Evolutionary conservation across 2,329 filamentous ascomycete genomes (phyloP).

Genomic region (Diaporthe nobilis): DNA sequence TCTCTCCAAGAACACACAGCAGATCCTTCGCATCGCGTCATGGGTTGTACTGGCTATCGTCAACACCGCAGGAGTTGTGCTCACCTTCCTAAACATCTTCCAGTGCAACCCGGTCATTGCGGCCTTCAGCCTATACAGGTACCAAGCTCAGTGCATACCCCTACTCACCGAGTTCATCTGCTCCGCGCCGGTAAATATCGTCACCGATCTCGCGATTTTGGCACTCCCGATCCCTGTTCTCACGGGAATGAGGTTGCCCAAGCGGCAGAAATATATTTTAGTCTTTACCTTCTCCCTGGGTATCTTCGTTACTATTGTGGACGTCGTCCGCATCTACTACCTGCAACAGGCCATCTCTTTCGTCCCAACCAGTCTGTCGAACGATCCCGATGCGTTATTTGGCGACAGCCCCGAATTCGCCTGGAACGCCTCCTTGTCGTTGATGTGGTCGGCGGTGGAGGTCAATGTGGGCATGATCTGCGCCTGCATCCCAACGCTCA

Average conservation of each 20-base stretch:
- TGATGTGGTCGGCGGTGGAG: slow-evolving; percentile 96
- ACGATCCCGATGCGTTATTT: slow-evolving; percentile 60
- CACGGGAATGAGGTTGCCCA: slow-evolving; percentile 86
- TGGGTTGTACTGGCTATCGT: slow-evolving; percentile 83
- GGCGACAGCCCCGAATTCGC: slow-evolving; percentile 68
- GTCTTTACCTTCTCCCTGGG: slow-evolving; percentile 89
- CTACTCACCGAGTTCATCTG: slow-evolving; percentile 75
- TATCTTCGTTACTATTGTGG: slow-evolving; percentile 88
- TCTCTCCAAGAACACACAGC: slow-evolving; percentile 82
- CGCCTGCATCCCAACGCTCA: slow-evolving; percentile 92
- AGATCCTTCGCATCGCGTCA: slow-evolving; percentile 84
- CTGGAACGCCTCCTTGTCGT: slow-evolving; percentile 85
- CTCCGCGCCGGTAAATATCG: slow-evolving; percentile 91
- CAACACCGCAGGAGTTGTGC: slow-evolving; percentile 81
- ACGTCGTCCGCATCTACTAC: slow-evolving; percentile 91
- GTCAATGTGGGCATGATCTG: slow-evolving; percentile 93
- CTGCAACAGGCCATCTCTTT: slow-evolving; percentile 79
- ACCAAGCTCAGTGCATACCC: slow-evolving; percentile 64
- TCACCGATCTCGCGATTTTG: slow-evolving; percentile 90
- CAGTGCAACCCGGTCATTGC: slow-evolving; percentile 84
- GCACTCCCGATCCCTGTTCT: slow-evolving; percentile 90
- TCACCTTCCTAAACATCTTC: slow-evolving; percentile 90
- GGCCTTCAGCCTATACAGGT: slow-evolving; percentile 68
- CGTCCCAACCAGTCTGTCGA: slow-evolving; percentile 54
- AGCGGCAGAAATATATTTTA: slow-evolving; percentile 88